Conservation (phyloP, 768 basidiomycete species). For the Clathrus columnatus region DNA sequence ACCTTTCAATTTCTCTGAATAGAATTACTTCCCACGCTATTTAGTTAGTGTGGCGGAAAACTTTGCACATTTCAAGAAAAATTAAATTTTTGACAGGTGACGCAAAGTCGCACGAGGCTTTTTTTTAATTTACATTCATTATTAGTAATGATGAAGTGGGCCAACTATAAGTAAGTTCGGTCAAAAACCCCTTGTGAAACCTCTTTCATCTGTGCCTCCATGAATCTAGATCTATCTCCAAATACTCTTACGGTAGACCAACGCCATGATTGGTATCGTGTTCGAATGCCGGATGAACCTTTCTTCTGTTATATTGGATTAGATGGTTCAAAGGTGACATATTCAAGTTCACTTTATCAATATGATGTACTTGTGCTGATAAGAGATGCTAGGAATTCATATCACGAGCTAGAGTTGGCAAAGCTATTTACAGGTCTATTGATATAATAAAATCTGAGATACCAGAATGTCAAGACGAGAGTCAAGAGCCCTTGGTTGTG, state of each 20-base stretch:
- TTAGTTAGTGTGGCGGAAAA: too few relatives aligned
- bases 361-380: background rate
- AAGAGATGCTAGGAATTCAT: too few relatives aligned
- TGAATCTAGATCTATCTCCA: background rate
- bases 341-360: background rate
- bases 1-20: too few relatives aligned
- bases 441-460: conserved; percentile 2
- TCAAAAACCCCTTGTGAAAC: too few relatives aligned
- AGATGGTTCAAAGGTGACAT: background rate
- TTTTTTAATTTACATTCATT: too few relatives aligned
- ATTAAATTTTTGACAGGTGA: too few relatives aligned
- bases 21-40: too few relatives aligned
- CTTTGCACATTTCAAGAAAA: too few relatives aligned
- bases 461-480: background rate
- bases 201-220: too few relatives aligned
- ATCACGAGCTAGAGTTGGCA: background rate
- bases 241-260: conserved; percentile 4
- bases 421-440: background rate
- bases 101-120: too few relatives aligned
- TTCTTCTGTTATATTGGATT: background rate
- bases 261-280: conserved; percentile 2
- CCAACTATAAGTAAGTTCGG: too few relatives aligned
- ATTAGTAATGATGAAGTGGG: too few relatives aligned
- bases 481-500: background rate
- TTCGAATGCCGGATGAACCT: background rate